These are phyloP conservation scores for Xylariaceae sp. DNA, from an alignment of 2,329 filamentous ascomycete genomes.

Conservation along the genomic window DNA sequence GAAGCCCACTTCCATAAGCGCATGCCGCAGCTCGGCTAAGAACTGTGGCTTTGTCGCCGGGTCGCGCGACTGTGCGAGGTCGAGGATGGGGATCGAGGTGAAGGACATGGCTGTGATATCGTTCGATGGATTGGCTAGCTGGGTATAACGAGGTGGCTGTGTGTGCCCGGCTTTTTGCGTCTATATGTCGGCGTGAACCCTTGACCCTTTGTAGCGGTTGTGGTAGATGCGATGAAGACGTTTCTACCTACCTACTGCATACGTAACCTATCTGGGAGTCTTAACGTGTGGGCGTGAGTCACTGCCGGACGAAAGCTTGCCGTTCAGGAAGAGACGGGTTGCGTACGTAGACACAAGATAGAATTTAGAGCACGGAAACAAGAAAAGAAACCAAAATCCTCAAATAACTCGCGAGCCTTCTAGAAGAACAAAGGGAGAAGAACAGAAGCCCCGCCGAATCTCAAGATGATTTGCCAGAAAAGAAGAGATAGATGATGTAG, in stretches of 20 bases:
- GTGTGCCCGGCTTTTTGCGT: not conserved
- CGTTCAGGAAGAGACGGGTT: too few relatives aligned
- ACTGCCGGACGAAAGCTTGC: too few relatives aligned
- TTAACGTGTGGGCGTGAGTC: too few relatives aligned
- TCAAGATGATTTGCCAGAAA: too few relatives aligned
- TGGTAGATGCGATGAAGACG: not conserved
- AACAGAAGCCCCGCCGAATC: too few relatives aligned
- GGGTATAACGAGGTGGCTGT: not conserved
- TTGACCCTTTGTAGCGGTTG: not conserved
- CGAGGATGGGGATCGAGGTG: constrained; percentile 69
- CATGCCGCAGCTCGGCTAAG: constrained; percentile 63
- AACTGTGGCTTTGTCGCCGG: constrained; percentile 66
- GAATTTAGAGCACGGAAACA: too few relatives aligned
- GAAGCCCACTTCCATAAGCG: constrained; percentile 82
- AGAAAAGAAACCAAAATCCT: too few relatives aligned
- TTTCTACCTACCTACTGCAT: not conserved
- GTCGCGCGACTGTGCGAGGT: constrained; percentile 61
- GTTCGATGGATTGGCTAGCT: not conserved
- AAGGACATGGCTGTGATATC: constrained; percentile 54
- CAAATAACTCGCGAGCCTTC: too few relatives aligned
- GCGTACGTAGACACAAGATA: too few relatives aligned
- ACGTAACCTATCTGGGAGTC: not conserved
- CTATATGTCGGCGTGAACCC: not conserved
- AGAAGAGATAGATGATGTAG: too few relatives aligned
- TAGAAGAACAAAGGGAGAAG: too few relatives aligned